These are phyloP conservation scores for Brasilioporus rufonigricans DNA, from an alignment of 768 basidiomycete species.

Conservation along the genomic window DNA sequence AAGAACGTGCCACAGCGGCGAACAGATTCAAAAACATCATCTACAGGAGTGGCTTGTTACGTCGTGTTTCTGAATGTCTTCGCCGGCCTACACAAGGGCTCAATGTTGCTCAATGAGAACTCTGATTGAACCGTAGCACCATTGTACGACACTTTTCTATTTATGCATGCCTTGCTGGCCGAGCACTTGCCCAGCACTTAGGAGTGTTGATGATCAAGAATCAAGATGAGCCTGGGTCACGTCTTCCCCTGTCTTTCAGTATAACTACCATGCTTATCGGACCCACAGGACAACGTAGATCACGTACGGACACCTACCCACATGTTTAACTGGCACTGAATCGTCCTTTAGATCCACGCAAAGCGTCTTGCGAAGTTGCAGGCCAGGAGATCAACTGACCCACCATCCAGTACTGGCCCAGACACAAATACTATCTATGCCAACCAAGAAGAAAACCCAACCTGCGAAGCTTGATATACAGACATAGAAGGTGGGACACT, in stretches of 20 bases:
- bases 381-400: conserved; percentile 36
- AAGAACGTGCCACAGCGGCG: conserved; percentile 39
- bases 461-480: conserved; percentile 49
- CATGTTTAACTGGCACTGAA: background rate
- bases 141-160: too few species aligned
- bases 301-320: conserved; percentile 46
- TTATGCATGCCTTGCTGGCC: too few species aligned
- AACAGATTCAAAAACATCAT: conserved; percentile 24
- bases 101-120: too few species aligned
- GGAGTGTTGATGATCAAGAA: too few species aligned
- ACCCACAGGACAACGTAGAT: conserved; percentile 78
- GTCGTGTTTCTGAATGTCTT: too few species aligned
- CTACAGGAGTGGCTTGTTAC: too few species aligned
- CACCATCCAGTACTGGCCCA: conserved; percentile 29
- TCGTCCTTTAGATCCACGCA: conserved; percentile 68
- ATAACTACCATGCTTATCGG: conserved; percentile 32
- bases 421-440: conserved; percentile 33
- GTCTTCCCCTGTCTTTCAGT: background rate
- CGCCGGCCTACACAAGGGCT: too few species aligned
- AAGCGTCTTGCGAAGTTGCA: conserved; percentile 90
- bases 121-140: too few species aligned
- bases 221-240: conserved; percentile 23
- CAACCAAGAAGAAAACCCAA: conserved; percentile 48
- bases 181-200: too few species aligned
- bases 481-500: conserved; percentile 74